phyloP scores from a whole-genome alignment of 179 eudicot genomes.

The Nepenthes alata region DNA sequence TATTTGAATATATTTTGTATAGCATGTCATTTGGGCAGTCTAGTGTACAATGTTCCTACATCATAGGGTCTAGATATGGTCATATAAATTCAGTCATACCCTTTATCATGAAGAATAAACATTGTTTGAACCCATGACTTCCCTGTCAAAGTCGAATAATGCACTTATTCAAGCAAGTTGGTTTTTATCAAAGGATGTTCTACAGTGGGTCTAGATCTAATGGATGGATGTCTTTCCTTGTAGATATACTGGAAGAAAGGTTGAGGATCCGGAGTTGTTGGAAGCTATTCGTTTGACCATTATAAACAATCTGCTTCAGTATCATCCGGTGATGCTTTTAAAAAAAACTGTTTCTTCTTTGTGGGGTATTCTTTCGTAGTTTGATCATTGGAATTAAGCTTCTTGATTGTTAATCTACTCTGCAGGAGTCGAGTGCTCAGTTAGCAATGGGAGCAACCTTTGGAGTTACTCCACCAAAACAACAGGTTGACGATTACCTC shows the following conservation, averaged over 20 bases:
- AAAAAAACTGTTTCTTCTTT: neutral
- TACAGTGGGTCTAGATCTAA: too few relatives aligned
- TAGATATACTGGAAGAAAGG: constrained; percentile 83
- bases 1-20: too few relatives aligned
- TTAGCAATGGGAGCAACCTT: constrained; percentile 94
- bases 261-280: constrained; percentile 81
- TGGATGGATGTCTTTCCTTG: constrained; percentile 12
- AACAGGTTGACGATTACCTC: constrained; percentile 27
- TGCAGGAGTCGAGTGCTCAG: constrained; percentile 80
- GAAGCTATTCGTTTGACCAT: constrained; percentile 93
- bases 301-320: constrained; percentile 76
- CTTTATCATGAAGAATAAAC: too few relatives aligned
- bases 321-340: constrained; percentile 62
- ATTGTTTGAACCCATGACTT: too few relatives aligned
- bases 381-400: neutral
- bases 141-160: too few relatives aligned
- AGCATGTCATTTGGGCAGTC: too few relatives aligned
- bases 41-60: too few relatives aligned
- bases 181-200: too few relatives aligned
- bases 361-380: neutral
- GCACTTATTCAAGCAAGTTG: too few relatives aligned
- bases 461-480: constrained; percentile 51
- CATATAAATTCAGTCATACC: too few relatives aligned
- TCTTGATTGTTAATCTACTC: constrained; percentile 8
- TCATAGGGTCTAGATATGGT: too few relatives aligned